Base-by-base conservation (phyloP, 345 rosid genomes). In the Salix viminalis region DNA sequence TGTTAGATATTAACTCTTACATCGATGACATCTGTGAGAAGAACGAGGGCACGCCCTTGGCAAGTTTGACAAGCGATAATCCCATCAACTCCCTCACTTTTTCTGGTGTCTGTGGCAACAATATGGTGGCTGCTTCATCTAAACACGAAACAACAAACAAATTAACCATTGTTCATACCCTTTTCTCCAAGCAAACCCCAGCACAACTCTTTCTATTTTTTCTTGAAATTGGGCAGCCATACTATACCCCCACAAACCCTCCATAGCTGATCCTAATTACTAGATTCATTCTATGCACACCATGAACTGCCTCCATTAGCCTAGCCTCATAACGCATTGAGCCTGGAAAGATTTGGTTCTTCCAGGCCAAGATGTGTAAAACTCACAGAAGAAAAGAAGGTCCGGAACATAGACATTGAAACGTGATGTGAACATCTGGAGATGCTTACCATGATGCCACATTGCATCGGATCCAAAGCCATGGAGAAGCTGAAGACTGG, bases 341-440 rank as follows among this genome's bases (percentile, higher is more conserved):
- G 97, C 94, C 80, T 93, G 97, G 76, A 93, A 93, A 0, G 84
- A 58, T 61, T 88, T 94, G 1, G 85, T n/a, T 39, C 98, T 50
- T 1, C 91, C 91, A 0, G 84, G 79, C 65, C 84, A 60, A 2
- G 79, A 69, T 19, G 94, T 91, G 76, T 77, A 78, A 0, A 97
- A 91, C 26, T 67, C 69, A 0, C 98, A 91, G 71, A 93, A 91
- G 83, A 91, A 93, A 67, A 90, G 76, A 3, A 93, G 88, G 80
- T 93, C 93, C 0, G 94, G 97, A 0, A 93, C 94, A 67, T 88
- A 90, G 34, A 91, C 91, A 79, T 93, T 91, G 88, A 87, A 93
- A 13, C 81, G 69, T 5, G 86, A 36, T 0, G 89, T 87, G 87
- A 93, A 88, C 46, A 85, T 84, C 14, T 84, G 86, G 71, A 93